Percentiles rank a stretch among this genome's conserved stretches.
phyloP scores from a whole-genome alignment of 495 filamentous ascomycete genomes.

The Annulohypoxylon stygium region DNA sequence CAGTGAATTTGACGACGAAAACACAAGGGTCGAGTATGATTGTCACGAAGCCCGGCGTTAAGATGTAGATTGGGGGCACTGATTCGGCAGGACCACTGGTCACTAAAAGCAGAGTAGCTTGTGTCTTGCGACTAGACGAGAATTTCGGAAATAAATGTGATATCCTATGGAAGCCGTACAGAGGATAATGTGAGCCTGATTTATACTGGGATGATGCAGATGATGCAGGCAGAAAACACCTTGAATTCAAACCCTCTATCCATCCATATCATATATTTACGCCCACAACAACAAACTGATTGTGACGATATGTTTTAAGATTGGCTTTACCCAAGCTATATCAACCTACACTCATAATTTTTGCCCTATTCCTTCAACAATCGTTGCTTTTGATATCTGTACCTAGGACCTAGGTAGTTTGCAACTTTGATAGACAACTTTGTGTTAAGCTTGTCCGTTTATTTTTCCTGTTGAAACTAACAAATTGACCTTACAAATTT shows the following conservation, averaged over 20 bases:
- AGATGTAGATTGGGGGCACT: slow-evolving; percentile 38
- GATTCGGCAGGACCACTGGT: slow-evolving; percentile 32
- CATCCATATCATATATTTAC: too few relatives aligned
- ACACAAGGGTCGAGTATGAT: slow-evolving; percentile 23
- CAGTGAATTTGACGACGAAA: slow-evolving; percentile 3
- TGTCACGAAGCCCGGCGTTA: slow-evolving; percentile 44
- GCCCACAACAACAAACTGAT: neutral
- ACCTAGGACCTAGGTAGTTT: neutral
- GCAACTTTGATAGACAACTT: neutral
- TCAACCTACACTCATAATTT: neutral
- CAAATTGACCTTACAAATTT: neutral
- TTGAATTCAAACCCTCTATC: too few relatives aligned
- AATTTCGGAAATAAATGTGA: slow-evolving; percentile 37
- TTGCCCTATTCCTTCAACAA: too few relatives aligned
- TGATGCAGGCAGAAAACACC: too few relatives aligned
- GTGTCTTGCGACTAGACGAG: slow-evolving; percentile 11
- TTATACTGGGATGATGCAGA: neutral
- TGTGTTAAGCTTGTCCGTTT: neutral
- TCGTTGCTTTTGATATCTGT: too few relatives aligned
- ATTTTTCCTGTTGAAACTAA: neutral
- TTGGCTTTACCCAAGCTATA: neutral
- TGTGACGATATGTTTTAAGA: neutral
- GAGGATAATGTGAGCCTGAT: slow-evolving; percentile 9
- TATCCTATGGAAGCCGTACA: slow-evolving; percentile 24
- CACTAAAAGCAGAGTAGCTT: slow-evolving; percentile 32